Base-by-base conservation (phyloP, 371 early-diverging fungal genomes). In the Mucor indicus region DNA sequence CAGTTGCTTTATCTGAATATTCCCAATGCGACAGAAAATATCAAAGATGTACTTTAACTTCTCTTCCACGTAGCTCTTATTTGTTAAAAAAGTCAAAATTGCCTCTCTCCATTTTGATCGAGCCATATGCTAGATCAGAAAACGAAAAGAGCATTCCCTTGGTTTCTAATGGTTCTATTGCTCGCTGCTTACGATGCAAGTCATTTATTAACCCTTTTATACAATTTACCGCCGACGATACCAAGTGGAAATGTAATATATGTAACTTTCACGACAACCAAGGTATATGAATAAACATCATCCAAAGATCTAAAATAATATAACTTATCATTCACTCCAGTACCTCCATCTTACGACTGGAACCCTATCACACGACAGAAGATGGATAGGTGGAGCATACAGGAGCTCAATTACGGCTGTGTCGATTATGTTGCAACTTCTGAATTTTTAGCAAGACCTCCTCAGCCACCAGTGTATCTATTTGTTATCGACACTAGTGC, bases 141-240 rank as follows among this genome's bases (percentile, higher is more conserved):
- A 59, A 60, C 0, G 70, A 67, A 4, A 76, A 80, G 30, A 75
- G 29, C 38, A 27, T 9, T 25, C 91, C 91, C 4, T 75, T 88
- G 6, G 80, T 87, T 27, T 64, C 75, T 13, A 75, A 89, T 19
- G 75, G 72, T 9, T 67, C 69, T 37, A 84, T 92, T 51, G 79
- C 81, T 36, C 82, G 92, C 11, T 92, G 93, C 67, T 72, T 81
- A 8, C 71, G 87, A 6, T 92, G 93, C 74, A 73, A 89, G 37
- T 80, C 91, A 1, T 92, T 92, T 57, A 85, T 92, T 58, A 92
- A 92, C 46, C 92, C 92, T 6, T 92, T 83, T 68, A 80, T 90
- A 2, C 72, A 75, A 45, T 91, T 88, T 57, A 73, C 85, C 1
- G 89, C 90, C 53, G 83, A 83, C 29, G 90, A 88, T 5, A 64